Base-by-base conservation (phyloP, 495 filamentous ascomycete genomes). In the Aspergillus coremiiformis region DNA sequence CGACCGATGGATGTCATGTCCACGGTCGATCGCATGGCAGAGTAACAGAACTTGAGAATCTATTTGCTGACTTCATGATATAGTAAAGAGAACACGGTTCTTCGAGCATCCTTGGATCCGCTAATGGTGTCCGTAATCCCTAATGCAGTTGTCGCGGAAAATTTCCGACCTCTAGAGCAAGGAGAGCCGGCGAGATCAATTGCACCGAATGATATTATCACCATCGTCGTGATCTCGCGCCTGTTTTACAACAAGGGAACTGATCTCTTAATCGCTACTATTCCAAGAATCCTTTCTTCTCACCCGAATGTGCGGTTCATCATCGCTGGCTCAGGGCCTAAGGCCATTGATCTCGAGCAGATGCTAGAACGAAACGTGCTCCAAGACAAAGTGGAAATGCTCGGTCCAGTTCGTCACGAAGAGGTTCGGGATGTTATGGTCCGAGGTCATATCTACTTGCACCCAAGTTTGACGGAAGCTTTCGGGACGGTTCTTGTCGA, bases 211-310 rank as follows among this genome's bases (percentile, higher is more conserved):
- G 89, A 94, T 56, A 87, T 79, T 12, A 93, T 98, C 56, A 97
- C 91, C 4, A 97, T 97, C 51, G 90, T 97, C 0, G 92, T 97
- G 4, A 91, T 98, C 26, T 96, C 91, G 5, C 89, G 93, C 19
- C 85, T 98, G 11, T 98, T 96, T 67, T 96, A 97, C 72, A 98
- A 98, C 70, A 98, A 98, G 65, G 93, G 93, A 41, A 97, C 90
- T 5, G 94, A 96, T 67, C 81, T 98, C 0, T 78, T 98, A 0
- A 94, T 95, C 24, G 92, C 93, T 20, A 87, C 90, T 6, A 93
- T 98, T 37, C 93, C 93, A 2, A 86, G 90, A 45, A 95, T 98
- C 27, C 79, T 95, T 20, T 83, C 88, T 22, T 79, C 81, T 20
- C 87, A 98, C 64, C 88, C 89, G 0, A 89, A 97, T 65, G 92